Evolutionary conservation across 768 basidiomycete species (phyloP), one percentile per base, ranked within the genome.

Genomic region (Leucosporidium creatinivorum): DNA sequence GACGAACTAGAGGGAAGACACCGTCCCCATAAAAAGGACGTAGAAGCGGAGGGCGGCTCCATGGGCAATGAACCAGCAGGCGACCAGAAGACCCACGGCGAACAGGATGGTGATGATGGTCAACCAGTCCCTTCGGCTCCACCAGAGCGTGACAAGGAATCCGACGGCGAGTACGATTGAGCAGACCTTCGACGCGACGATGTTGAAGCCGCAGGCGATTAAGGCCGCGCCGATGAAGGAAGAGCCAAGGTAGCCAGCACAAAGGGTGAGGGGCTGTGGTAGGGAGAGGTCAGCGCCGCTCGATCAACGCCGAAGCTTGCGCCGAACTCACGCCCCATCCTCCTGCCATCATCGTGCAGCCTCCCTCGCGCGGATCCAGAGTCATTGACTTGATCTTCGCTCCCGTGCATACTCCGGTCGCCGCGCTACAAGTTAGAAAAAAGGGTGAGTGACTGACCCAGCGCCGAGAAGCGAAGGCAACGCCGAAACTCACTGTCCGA

Each of bases 141-240:
- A 80, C 89, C 90, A 94, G 4, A 93, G 81, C 1, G 90, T 92
- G 73, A 93, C 82, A 39, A 93, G 70, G 80, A 93, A 93, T 78
- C 91, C 89, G n/a, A 77, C 88, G 13, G 86, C 92, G 59, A 94
- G 81, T 13, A 87, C 85, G 26, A 94, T 77, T 26, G 85, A 85
- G 1, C 90, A 91, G 55, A 92, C 75, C 76, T 94, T 94, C 79
- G 87, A 88, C 5, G 92, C 92, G 70, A 89, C 86, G 56, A 89
- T 91, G 77, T 65, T 54, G 76, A 92, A 92, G 18, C 90, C 91
- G 69, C 89, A 91, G 18, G 90, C 84, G 66, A 96, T 93, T 50
- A 96, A 81, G 54, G 84, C 83, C 2, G 90, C 92, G 30, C 93
- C 93, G 61, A 94, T 90, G 75, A 94, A 81, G 6, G 87, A 86